These are phyloP conservation scores for Hemileia vastatrix DNA, from an alignment of 1,284 basidiomycete species.

Conservation along the genomic window DNA sequence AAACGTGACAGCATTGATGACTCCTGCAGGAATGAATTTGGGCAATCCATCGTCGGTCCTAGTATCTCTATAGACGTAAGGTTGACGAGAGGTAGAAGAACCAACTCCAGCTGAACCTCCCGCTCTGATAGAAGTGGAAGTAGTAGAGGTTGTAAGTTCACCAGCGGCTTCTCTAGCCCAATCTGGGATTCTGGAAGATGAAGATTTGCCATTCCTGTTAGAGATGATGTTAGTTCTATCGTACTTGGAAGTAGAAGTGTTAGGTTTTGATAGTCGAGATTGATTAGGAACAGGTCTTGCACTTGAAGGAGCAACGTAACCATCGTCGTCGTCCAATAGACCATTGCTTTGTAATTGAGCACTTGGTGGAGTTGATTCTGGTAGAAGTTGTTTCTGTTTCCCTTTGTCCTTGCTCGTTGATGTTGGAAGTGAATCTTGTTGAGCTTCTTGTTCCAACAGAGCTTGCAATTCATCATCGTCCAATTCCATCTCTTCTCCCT, in stretches of 20 bases:
- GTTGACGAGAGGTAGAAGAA: background rate
- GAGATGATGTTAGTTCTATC: background rate
- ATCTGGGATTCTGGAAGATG: background rate
- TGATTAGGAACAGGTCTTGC: background rate
- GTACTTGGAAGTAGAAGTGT: background rate
- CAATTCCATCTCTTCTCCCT: background rate
- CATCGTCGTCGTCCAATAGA: background rate
- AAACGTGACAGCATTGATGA: slow-evolving; percentile 25
- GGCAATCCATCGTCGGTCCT: slow-evolving; percentile 23
- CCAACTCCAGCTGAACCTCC: background rate
- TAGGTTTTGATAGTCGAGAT: background rate
- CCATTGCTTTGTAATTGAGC: background rate
- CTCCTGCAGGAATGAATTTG: slow-evolving; percentile 38
- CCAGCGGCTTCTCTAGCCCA: background rate
- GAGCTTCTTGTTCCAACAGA: background rate
- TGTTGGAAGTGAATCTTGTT: background rate
- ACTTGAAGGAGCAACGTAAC: background rate
- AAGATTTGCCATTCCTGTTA: background rate
- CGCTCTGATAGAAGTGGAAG: background rate
- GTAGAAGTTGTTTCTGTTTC: background rate
- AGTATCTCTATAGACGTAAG: background rate
- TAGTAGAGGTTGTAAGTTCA: background rate
- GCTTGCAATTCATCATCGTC: background rate
- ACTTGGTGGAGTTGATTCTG: background rate
- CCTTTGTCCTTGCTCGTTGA: background rate